Evolutionary conservation across 345 rosid species (phyloP).

Genomic region (Rhizophora mangle): DNA sequence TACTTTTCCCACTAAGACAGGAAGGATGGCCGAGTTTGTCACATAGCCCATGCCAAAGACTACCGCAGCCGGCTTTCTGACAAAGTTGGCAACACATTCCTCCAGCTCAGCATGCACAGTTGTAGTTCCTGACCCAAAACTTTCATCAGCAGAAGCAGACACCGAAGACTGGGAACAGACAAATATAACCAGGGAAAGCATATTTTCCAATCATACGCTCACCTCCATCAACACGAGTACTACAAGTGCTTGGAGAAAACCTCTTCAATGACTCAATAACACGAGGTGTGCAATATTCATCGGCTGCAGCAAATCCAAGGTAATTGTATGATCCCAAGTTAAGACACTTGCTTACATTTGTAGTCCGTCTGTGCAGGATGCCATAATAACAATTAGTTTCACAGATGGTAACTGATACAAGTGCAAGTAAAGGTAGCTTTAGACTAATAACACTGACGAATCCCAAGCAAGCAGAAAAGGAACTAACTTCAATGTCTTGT

Average conservation of each 20-base stretch:
- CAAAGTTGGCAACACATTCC: slow-evolving; percentile 75
- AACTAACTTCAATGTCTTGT: slow-evolving; percentile 77
- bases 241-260: slow-evolving; percentile 83
- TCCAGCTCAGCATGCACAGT: slow-evolving; percentile 73
- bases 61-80: slow-evolving; percentile 86
- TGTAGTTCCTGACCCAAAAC: slow-evolving; percentile 61
- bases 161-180: not conserved
- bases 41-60: slow-evolving; percentile 91
- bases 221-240: slow-evolving; percentile 94
- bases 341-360: slow-evolving; percentile 66
- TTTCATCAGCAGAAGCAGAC: not conserved
- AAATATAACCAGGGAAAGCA: not conserved
- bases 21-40: slow-evolving; percentile 84
- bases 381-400: slow-evolving; percentile 1
- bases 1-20: slow-evolving; percentile 86
- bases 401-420: not conserved
- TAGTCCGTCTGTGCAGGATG: slow-evolving; percentile 59
- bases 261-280: slow-evolving; percentile 69
- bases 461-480: not conserved
- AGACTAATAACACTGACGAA: not conserved
- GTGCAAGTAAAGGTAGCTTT: not conserved
- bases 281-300: slow-evolving; percentile 95
- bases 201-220: not conserved
- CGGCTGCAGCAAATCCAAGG: slow-evolving; percentile 92
- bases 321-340: slow-evolving; percentile 96